Evolutionary conservation across 345 rosid species (phyloP), one percentile per base, ranked within the genome.

Genomic region (Camelina hispida): DNA sequence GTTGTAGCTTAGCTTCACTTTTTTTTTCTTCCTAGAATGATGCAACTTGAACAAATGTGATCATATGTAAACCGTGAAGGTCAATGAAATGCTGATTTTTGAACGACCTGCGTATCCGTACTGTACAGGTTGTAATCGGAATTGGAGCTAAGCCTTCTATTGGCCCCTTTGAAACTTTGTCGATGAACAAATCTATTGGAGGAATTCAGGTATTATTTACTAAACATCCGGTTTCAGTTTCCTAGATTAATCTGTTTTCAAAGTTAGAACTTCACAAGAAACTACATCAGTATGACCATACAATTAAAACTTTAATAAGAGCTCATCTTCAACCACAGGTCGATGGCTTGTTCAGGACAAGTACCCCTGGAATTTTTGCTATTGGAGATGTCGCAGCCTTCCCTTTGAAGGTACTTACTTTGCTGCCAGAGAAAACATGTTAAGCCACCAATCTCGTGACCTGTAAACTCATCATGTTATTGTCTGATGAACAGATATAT

Each of bases 311-410:
- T 25, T 44, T 78, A 18, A 78, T 53, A 66, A 72, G 70, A 67
- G 59, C 9, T 67, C 65, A 18, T 25, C 63, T 72, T 75, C 59
- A 69, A 81, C 73, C 59, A 58, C 80, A 90, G 99, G 97, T 91
- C 25, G 97, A 94, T 78, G 92, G 96, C 74, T 85, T 68, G 64
- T 91, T 94, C 84, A 72, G 95, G 48, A 90, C 98, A 65, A 85
- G 84, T 18, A 44, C 73, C 38, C 97, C 99, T 73, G 99, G 97
- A 80, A 91, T 95, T 46, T 95, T 91, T 75, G 96, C 96, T 79
- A 84, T 95, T 69, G 99, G 97, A 85, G 99, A 95, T 80, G 93
- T 91, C 1, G 99, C 97, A 78, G 97, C 97, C 58, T 95, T 95
- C 82, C 99, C 97, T 1, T 79, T 95, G 70, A 89, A 91, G 96